Conservation (phyloP, 768 basidiomycete species). For the Trametes gibbosa region DNA sequence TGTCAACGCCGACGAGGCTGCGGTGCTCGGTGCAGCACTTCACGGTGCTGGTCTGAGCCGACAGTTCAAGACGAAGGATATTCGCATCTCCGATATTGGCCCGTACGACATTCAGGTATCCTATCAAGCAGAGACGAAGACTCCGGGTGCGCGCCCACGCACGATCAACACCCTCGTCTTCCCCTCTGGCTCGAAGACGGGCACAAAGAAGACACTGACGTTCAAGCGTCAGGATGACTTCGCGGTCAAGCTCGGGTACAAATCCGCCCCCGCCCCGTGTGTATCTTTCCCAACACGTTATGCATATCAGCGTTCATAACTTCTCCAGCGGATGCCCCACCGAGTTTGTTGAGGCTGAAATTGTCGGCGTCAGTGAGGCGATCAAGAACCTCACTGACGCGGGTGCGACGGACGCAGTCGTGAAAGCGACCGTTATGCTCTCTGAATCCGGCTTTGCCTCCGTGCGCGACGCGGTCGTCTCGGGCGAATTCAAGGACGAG, state of each 20-base stretch:
- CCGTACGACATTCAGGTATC: conserved; percentile 77
- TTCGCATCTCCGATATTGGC: conserved; percentile 75
- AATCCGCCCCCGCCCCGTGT: conserved; percentile 58
- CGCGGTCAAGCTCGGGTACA: conserved; percentile 74
- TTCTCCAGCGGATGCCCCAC: conserved; percentile 61
- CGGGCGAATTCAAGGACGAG: conserved; percentile 80
- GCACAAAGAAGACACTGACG: conserved; percentile 81
- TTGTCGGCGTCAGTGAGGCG: conserved; percentile 73
- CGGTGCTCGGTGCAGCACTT: conserved; percentile 87
- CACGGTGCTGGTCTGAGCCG: conserved; percentile 86
- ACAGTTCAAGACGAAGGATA: conserved; percentile 94
- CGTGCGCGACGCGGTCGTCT: conserved; percentile 74
- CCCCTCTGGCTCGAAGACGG: conserved; percentile 71
- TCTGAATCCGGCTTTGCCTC: conserved; percentile 87
- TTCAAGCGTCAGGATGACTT: conserved; percentile 88
- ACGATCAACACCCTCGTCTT: conserved; percentile 78
- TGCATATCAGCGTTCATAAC: neutral
- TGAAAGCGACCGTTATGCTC: conserved; percentile 81
- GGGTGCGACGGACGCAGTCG: conserved; percentile 76
- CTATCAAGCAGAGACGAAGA: conserved; percentile 63
- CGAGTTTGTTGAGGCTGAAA: conserved; percentile 69
- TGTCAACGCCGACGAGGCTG: conserved; percentile 96
- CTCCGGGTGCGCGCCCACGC: conserved; percentile 49
- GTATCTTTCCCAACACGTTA: conserved; percentile 26
- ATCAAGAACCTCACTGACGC: conserved; percentile 80